A percentile compares a stretch with the other conserved stretches of the same genome.
phyloP scores from a whole-genome alignment of 352 stramenopile species.

The Phytophthora citrophthora region DNA sequence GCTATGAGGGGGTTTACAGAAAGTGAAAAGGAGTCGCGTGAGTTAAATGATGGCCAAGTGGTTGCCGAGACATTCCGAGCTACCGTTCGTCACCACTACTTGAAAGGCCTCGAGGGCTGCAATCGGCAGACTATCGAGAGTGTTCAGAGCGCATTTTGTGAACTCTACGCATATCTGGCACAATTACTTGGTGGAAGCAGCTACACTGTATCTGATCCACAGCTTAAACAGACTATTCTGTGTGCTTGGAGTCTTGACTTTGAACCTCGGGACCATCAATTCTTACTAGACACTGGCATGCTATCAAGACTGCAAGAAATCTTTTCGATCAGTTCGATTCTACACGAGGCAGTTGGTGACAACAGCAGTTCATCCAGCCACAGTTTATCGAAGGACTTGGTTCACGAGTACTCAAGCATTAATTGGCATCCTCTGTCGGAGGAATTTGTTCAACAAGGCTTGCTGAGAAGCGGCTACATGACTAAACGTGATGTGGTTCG shows the following conservation, averaged over 20 bases:
- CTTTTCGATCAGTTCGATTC: slow-evolving; percentile 73
- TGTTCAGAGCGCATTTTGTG: slow-evolving; percentile 74
- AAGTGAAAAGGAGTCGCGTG: slow-evolving; percentile 82
- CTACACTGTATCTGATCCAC: slow-evolving; percentile 46
- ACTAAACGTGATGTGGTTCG: slow-evolving; percentile 83
- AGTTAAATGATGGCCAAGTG: slow-evolving; percentile 79
- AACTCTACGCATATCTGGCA: slow-evolving; percentile 76
- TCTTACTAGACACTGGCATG: slow-evolving; percentile 82
- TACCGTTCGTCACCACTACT: slow-evolving; percentile 86
- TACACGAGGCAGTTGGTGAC: slow-evolving; percentile 43
- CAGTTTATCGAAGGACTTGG: slow-evolving; percentile 1
- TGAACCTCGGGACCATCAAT: slow-evolving; percentile 81
- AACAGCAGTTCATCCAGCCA: slow-evolving; percentile 9
- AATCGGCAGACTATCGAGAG: slow-evolving; percentile 61
- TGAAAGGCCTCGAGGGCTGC: slow-evolving; percentile 88
- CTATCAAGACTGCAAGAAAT: slow-evolving; percentile 72
- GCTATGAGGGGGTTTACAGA: slow-evolving; percentile 87
- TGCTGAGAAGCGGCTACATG: slow-evolving; percentile 69
- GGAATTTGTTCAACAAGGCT: slow-evolving; percentile 80
- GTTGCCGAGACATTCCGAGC: slow-evolving; percentile 84
- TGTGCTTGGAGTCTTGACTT: slow-evolving; percentile 88
- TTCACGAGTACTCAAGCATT: slow-evolving; percentile 42
- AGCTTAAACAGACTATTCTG: slow-evolving; percentile 81
- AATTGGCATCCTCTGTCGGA: slow-evolving; percentile 85
- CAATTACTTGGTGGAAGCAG: slow-evolving; percentile 52